Base-by-base conservation (phyloP, 1,284 basidiomycete genomes). In the Irpex sp. region DNA sequence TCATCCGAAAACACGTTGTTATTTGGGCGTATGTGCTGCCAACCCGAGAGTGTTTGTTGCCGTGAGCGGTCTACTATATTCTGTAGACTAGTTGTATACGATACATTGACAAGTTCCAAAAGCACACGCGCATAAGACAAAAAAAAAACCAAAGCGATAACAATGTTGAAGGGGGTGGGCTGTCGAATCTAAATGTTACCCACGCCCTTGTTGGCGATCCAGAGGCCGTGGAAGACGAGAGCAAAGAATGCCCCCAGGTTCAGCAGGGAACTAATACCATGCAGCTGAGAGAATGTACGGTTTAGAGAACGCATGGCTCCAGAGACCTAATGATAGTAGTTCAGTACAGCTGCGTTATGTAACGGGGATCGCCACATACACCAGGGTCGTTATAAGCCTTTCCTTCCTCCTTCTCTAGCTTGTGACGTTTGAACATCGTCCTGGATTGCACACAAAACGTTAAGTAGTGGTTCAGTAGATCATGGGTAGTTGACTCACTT, bases 371-470 rank as follows among this genome's bases (percentile, higher is more conserved):
- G 34, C 48, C 5, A 80, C 82, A 72, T 73, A 92, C 91, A 51
- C 79, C 83, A 17, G 82, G 72, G 57, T 88, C 87, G 69, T 82
- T 85, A 72, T 88, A 86, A 26, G 76, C 72, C 75, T 90, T 91
- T 49, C 87, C 87, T 75, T 94, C 91, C 49, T 84, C 79, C 71
- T 90, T 88, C 78, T 94, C 91, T 58, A 88, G 78, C 67, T 80
- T 86, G 67, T 91, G 86, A 62, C 91, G 82, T 73, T 88, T 75
- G 73, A 89, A 86, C 87, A 91, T 89, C 15, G 85, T 84, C 73
- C 87, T 91, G 56, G 60, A 15, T 3, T 17, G n/a, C n/a, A n/a
- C n/a, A n/a, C n/a, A n/a, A n/a, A n/a, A n/a, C n/a, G n/a, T n/a
- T n/a, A n/a, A n/a, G n/a, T n/a, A n/a, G n/a, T n/a, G n/a, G n/a